Conservation (phyloP, 495 filamentous ascomycete genomes). For the Paragyromitra xinjiangensis region DNA sequence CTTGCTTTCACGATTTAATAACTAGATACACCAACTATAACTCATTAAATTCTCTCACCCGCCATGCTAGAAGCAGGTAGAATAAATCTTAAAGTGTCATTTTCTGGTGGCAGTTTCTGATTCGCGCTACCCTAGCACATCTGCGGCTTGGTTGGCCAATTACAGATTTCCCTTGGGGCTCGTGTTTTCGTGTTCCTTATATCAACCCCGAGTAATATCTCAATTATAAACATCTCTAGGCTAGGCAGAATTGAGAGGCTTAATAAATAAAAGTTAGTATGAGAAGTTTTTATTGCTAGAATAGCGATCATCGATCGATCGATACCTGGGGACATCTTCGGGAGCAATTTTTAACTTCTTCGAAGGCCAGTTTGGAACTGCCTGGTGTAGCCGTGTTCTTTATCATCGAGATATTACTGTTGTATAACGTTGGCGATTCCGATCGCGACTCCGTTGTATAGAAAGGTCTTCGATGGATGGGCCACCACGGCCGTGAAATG, state of each 20-base stretch:
- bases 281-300: neutral
- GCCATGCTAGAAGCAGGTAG: too few species aligned
- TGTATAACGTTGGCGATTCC: neutral
- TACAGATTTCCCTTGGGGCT: too few species aligned
- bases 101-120: too few species aligned
- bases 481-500: neutral
- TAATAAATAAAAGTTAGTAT: neutral
- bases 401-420: neutral
- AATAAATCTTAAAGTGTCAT: too few species aligned
- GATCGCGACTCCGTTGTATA: neutral
- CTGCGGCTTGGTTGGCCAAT: too few species aligned
- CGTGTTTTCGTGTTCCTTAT: too few species aligned
- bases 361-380: neutral
- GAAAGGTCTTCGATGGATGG: neutral
- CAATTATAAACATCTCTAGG: neutral
- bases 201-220: neutral
- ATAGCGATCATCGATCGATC: neutral
- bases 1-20: neutral
- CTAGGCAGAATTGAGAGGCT: neutral
- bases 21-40: neutral
- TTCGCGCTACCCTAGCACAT: too few species aligned
- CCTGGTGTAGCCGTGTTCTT: neutral
- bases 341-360: neutral
- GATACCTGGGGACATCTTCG: neutral
- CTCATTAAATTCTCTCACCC: neutral